Evolutionary conservation across 192 early-diverging fungal genomes (phyloP), one percentile per base, ranked within the genome.

Genomic region (Backusella luteola): DNA sequence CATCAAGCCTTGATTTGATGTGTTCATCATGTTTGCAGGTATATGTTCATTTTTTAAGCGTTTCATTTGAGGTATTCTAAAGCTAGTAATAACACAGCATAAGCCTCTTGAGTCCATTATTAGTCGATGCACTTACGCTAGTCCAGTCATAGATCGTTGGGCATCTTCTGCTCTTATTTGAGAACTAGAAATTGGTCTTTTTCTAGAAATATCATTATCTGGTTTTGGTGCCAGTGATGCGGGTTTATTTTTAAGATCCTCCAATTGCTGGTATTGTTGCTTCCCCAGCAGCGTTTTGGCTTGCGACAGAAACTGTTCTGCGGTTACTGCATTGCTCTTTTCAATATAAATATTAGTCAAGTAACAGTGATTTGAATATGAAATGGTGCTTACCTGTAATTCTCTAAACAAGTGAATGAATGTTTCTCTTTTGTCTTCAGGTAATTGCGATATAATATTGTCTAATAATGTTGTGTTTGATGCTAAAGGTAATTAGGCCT

Each of bases 261-360:
- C 79, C 36, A 86, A 35, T 69, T 83, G 82, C 39, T 84, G 80
- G 52, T 83, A 86, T 26, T 86, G 85, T 53, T 81, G 81, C 63
- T 78, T 76, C n/a, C 75, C 81, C 38, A 86, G 69, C 26, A 86
- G 56, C 14, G n/a, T 66, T 35, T 76, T 67, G 49, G 85, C 83
- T 52, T 79, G 74, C 5, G 71, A 73, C 71, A 86, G 75, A 67
- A 86, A 86, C 42, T 84, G 79, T 23, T 77, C 77, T 3, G 85
- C 83, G 1, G 81, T 81, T 8, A 86, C 80, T n/a, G 73, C 77
- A 63, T 83, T 84, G 12, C 46, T 76, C 83, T 86, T 59, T 66
- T 7, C 56, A 7, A 12, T 69, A 3, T 34, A 26, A 11, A 11
- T 17, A n/a, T 56, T n/a, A 26, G 67, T 38, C 8, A 68, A 69